Conservation (phyloP, 2,329 filamentous ascomycete genomes). For the Apiospora marii region DNA sequence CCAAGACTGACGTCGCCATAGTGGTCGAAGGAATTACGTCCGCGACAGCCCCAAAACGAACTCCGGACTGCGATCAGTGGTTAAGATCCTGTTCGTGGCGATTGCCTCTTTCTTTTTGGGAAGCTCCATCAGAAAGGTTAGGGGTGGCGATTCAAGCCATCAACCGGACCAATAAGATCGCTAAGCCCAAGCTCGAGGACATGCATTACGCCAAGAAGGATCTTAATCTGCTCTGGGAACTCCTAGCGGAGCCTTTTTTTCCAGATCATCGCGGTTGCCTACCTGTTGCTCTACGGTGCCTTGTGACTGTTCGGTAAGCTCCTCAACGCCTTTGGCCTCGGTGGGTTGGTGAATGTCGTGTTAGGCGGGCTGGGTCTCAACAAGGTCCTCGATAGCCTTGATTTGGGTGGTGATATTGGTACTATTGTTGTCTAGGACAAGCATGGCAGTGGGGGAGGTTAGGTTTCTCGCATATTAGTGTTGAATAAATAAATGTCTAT, state of each 20-base stretch:
- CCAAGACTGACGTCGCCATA: no score
- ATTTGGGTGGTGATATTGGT: slow-evolving; percentile 60
- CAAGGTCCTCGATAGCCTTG: slow-evolving; percentile 79
- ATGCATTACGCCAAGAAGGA: slow-evolving; percentile 97
- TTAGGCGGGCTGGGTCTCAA: slow-evolving; percentile 80
- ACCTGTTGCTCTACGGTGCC: slow-evolving; percentile 81
- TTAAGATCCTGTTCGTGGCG: no score
- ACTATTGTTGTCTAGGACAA: slow-evolving; percentile 55
- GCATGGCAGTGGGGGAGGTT: slow-evolving; percentile 38
- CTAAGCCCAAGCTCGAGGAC: slow-evolving; percentile 86
- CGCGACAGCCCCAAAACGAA: no score
- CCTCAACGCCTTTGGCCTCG: slow-evolving; percentile 81
- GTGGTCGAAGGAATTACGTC: no score
- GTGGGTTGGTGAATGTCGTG: slow-evolving; percentile 81
- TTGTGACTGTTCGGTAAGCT: slow-evolving; percentile 84
- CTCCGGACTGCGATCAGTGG: no score
- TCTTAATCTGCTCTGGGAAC: slow-evolving; percentile 86
- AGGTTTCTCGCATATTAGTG: no score
- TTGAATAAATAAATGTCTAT: no score
- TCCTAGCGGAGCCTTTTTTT: slow-evolving; percentile 85
- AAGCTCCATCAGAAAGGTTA: no score
- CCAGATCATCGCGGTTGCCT: slow-evolving; percentile 92
- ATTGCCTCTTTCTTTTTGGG: no score
- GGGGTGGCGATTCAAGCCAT: no score
- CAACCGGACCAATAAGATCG: slow-evolving; percentile 85